A percentile compares a stretch with the other conserved stretches of the same genome.
Evolutionary conservation across 345 rosid genomes (phyloP).

Genomic region (Leavenworthia alabamica): DNA sequence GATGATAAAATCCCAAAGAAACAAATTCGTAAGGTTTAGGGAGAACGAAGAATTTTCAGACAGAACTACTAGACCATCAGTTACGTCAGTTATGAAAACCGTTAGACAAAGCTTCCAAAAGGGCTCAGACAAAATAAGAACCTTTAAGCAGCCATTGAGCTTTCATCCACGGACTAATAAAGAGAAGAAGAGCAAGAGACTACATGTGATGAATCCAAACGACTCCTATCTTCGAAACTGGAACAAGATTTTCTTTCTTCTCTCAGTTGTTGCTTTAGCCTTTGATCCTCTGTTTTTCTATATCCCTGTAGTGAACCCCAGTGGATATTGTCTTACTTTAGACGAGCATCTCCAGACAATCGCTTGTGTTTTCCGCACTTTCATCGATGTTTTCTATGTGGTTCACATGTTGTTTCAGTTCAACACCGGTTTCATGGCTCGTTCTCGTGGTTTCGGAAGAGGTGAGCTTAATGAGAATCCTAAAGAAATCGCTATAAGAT

Average conservation of each 20-base stretch:
- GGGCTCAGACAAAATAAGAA: conserved; percentile 41
- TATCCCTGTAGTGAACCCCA: conserved; percentile 21
- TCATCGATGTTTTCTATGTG: conserved; percentile 32
- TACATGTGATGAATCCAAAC: conserved; percentile 35
- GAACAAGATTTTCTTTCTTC: conserved; percentile 31
- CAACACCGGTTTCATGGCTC: conserved; percentile 29
- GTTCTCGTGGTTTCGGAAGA: conserved; percentile 37
- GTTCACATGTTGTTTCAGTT: conserved; percentile 33
- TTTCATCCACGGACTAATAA: no score
- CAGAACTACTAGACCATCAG: conserved; percentile 21
- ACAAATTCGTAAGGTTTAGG: conserved; percentile 25
- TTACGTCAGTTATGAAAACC: conserved; percentile 25
- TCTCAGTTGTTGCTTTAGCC: conserved; percentile 33
- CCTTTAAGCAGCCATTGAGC: conserved; percentile 36
- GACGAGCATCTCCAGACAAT: conserved; percentile 17
- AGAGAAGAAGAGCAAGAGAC: conserved; percentile 3
- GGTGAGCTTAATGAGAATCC: conserved; percentile 28
- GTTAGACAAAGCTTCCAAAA: conserved; percentile 37
- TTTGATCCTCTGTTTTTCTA: conserved; percentile 38
- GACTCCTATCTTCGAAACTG: conserved; percentile 32
- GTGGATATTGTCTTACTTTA: conserved; percentile 16
- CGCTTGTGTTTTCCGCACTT: conserved; percentile 32
- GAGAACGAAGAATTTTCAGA: conserved; percentile 21
- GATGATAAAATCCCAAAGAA: conserved; percentile 15
- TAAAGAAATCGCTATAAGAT: conserved; percentile 27